Conservation (phyloP, 139 green algal species). For the Dunaliella sp. region DNA sequence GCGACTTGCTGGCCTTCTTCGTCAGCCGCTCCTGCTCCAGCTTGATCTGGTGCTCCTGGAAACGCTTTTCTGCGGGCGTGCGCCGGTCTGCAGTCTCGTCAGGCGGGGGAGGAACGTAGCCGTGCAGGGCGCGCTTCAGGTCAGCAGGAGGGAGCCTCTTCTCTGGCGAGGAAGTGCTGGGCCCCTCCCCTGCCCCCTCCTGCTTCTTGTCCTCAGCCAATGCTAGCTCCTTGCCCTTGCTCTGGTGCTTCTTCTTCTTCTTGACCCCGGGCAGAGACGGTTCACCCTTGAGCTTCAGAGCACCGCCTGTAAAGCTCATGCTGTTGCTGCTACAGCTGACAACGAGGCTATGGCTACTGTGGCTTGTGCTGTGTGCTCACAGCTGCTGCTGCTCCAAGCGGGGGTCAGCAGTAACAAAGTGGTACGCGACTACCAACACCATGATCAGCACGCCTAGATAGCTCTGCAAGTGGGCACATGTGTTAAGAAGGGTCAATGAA, state of each 20-base stretch:
- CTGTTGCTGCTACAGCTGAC: constrained; percentile 2
- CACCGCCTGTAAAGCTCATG: constrained; percentile 75
- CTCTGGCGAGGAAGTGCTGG: not conserved
- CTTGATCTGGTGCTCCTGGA: constrained; percentile 39
- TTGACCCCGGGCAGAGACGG: constrained; percentile 57
- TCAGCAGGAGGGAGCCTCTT: not conserved
- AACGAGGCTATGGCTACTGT: not conserved
- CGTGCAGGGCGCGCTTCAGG: constrained; percentile 36
- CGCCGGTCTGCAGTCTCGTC: constrained; percentile 56
- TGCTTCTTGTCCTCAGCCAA: not conserved
- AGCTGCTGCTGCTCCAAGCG: constrained; percentile 27
- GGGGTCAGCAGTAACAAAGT: constrained; percentile 58
- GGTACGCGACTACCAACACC: constrained; percentile 72
- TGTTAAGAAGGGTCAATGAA: no score
- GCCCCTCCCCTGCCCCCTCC: constrained; percentile 8
- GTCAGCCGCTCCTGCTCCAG: constrained; percentile 65
- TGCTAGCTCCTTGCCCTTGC: not conserved
- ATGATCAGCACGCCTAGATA: constrained; percentile 72
- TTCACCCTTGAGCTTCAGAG: constrained; percentile 88
- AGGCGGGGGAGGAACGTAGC: constrained; percentile 36
- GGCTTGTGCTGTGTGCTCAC: not conserved
- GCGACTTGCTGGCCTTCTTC: constrained; percentile 74
- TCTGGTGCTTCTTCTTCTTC: constrained; percentile 82
- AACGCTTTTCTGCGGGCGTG: constrained; percentile 76
- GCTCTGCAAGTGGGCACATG: constrained; percentile 52